Percentiles rank a stretch among this genome's conserved stretches.
Conservation (phyloP, 2,329 filamentous ascomycete species). For the Madurella mycetomatis region DNA sequence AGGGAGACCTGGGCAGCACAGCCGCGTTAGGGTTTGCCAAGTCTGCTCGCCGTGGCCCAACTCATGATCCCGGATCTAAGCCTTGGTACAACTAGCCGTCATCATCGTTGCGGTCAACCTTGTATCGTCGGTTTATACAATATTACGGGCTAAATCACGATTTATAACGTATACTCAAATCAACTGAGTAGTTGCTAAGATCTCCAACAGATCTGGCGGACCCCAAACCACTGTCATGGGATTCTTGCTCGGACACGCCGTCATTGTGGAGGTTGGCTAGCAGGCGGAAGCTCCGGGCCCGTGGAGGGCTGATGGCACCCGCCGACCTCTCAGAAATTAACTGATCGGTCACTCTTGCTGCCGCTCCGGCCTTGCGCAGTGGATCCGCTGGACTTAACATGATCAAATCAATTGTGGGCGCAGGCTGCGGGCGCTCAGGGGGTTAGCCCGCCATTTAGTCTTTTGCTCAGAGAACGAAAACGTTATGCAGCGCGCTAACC, state of each 20-base stretch:
- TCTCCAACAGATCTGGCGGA: conserved; percentile 6
- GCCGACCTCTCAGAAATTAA: neutral
- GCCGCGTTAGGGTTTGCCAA: neutral
- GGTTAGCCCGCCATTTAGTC: neutral
- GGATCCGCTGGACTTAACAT: too few relatives aligned
- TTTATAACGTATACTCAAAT: conserved; percentile 7
- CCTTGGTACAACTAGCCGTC: neutral
- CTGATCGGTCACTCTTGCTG: too few relatives aligned
- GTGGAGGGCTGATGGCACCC: too few relatives aligned
- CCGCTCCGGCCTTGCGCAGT: too few relatives aligned
- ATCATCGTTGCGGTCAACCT: conserved; percentile 5
- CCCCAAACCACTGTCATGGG: neutral
- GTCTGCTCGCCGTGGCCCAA: neutral
- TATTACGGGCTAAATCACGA: neutral
- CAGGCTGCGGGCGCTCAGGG: neutral
- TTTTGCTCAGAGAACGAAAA: too few relatives aligned
- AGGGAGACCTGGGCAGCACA: neutral
- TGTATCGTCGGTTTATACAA: neutral
- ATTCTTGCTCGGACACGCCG: neutral
- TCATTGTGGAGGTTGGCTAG: too few relatives aligned
- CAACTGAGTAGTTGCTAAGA: conserved; percentile 7
- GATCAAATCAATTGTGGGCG: neutral
- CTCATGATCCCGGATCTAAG: neutral
- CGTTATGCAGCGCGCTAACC: too few relatives aligned
- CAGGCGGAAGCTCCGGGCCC: neutral